Evolutionary conservation across 176 grass and related monocot genomes (phyloP).

Genomic region (Sorghum bicolor): DNA sequence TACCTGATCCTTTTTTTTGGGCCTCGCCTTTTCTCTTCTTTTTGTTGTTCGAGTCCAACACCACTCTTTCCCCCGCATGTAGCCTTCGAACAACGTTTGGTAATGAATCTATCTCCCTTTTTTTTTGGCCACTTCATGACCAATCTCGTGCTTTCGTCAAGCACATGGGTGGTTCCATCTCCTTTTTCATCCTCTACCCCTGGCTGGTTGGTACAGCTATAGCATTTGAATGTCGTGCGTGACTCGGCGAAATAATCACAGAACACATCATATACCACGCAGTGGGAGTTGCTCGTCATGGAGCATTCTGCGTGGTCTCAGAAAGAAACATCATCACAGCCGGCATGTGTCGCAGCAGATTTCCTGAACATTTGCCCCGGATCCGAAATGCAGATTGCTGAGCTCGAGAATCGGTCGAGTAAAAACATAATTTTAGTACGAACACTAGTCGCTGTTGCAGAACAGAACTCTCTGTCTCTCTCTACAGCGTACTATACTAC

Average conservation of each 20-base stretch:
- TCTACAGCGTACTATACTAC: background rate
- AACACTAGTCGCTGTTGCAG: background rate
- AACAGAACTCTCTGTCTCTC: background rate
- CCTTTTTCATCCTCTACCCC: background rate
- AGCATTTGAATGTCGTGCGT: slow-evolving; percentile 28
- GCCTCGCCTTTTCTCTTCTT: background rate
- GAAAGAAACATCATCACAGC: background rate
- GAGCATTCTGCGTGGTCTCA: background rate
- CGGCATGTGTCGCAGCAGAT: background rate
- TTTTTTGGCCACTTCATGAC: slow-evolving; percentile 1
- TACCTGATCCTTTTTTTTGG: background rate
- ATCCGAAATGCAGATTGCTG: background rate
- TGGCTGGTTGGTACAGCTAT: slow-evolving; percentile 6
- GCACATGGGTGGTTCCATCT: slow-evolving; percentile 26
- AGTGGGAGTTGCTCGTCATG: background rate
- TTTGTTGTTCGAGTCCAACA: background rate
- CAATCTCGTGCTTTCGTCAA: slow-evolving; percentile 32
- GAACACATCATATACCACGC: background rate
- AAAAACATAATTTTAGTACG: background rate
- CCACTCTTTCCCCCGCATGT: background rate
- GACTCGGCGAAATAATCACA: slow-evolving; percentile 10
- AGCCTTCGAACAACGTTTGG: slow-evolving; percentile 16
- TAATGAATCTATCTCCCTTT: background rate
- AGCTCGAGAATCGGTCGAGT: no score
- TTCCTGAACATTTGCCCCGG: background rate